These are phyloP conservation scores for Solanum bulbocastanum DNA, from an alignment of 257 asterid genomes.

Conservation along the genomic window DNA sequence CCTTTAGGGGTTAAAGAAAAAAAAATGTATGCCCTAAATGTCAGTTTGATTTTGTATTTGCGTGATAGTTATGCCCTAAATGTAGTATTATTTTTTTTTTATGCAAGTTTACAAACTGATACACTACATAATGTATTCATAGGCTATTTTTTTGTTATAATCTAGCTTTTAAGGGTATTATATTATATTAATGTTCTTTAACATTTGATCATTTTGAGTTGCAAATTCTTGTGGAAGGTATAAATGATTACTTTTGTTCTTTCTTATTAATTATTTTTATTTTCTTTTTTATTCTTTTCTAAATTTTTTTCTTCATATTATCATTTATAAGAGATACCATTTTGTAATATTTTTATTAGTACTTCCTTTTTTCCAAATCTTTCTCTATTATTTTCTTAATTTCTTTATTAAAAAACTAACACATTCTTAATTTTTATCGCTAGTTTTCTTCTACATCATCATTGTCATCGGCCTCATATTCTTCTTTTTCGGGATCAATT, in stretches of 20 bases:
- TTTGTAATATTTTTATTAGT: no score
- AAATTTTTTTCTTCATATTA: no score
- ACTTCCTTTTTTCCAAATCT: no score
- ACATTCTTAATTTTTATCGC: no score
- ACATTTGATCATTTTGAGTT: not conserved
- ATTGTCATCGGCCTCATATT: no score
- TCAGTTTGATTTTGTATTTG: conserved; percentile 23
- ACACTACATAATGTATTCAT: conserved; percentile 19
- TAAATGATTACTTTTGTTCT: not conserved
- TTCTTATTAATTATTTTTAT: not conserved
- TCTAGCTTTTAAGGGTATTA: not conserved
- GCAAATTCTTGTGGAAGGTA: not conserved
- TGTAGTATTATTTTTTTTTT: not conserved
- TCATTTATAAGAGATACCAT: no score
- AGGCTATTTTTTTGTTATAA: conserved; percentile 16
- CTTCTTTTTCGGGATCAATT: no score
- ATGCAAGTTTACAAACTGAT: conserved; percentile 9
- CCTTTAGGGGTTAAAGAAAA: conserved; percentile 26
- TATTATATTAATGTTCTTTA: not conserved
- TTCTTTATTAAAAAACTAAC: no score
- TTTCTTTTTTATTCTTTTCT: no score
- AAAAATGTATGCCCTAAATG: conserved; percentile 6
- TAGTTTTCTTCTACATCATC: no score
- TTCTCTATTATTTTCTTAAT: no score
- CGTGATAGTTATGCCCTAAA: not conserved